phyloP scores from a whole-genome alignment of 2,329 filamentous ascomycete genomes.

The Chaetomium olivaceum region DNA sequence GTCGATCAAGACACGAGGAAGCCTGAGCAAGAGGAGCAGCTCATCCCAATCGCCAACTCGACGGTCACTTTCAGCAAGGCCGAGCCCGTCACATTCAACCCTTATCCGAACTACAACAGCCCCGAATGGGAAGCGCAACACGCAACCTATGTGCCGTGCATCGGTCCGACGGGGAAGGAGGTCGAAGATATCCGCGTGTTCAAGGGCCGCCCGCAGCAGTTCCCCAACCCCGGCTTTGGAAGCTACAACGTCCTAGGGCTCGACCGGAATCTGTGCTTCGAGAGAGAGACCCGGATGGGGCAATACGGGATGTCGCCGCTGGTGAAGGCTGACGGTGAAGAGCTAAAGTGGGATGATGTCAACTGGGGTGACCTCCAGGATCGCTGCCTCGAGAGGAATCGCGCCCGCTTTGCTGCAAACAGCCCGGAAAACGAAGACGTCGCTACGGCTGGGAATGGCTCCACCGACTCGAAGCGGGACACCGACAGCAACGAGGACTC shows the following conservation, averaged over 20 bases:
- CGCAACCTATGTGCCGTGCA: conserved; percentile 63
- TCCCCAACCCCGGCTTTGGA: conserved; percentile 63
- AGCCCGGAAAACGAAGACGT: conserved; percentile 43
- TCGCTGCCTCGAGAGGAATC: conserved; percentile 65
- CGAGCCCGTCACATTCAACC: conserved; percentile 62
- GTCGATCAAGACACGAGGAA: conserved; percentile 41
- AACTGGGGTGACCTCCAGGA: conserved; percentile 72
- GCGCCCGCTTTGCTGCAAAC: conserved; percentile 58
- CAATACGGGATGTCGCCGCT: conserved; percentile 60
- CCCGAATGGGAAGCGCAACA: conserved; percentile 58
- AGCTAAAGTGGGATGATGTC: conserved; percentile 62
- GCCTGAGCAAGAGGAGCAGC: conserved; percentile 36
- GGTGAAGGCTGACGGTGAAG: conserved; percentile 47
- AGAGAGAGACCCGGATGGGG: conserved; percentile 68
- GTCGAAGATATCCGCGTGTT: conserved; percentile 65
- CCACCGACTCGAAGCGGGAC: conserved; percentile 16
- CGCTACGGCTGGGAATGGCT: neutral
- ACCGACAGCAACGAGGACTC: neutral
- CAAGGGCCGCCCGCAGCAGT: conserved; percentile 59
- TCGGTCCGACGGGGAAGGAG: conserved; percentile 61
- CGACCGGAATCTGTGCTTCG: conserved; percentile 65
- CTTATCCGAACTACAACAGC: conserved; percentile 71
- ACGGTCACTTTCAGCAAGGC: conserved; percentile 44
- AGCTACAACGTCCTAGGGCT: conserved; percentile 61
- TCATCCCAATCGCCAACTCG: conserved; percentile 32